These are phyloP conservation scores for Volutella citrinella DNA, from an alignment of 2,329 filamentous ascomycete genomes.

Conservation along the genomic window DNA sequence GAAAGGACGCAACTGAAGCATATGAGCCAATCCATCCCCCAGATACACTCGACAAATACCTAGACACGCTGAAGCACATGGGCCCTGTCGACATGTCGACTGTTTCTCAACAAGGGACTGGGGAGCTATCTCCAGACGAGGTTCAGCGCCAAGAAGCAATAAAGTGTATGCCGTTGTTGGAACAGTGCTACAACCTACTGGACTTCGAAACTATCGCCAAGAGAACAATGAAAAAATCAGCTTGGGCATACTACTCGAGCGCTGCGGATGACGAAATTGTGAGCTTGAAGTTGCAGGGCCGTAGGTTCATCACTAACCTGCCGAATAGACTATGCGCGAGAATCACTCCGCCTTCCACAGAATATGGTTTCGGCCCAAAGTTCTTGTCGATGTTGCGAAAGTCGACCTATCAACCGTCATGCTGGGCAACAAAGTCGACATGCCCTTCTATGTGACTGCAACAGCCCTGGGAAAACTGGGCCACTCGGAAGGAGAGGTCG, in stretches of 20 bases:
- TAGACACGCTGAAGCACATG: conserved; percentile 80
- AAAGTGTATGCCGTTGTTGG: conserved; percentile 71
- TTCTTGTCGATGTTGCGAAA: conserved; percentile 85
- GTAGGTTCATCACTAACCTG: conserved; percentile 5
- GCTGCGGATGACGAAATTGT: conserved; percentile 60
- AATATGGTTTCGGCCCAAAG: conserved; percentile 89
- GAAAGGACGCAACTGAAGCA: conserved; percentile 89
- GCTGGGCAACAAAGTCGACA: conserved; percentile 79
- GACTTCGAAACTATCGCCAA: conserved; percentile 95
- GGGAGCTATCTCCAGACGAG: conserved; percentile 61
- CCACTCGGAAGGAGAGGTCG: conserved; percentile 87
- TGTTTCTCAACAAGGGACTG: conserved; percentile 67
- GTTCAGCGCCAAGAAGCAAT: conserved; percentile 70
- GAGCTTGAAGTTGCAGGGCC: too few species aligned
- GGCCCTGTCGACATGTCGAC: conserved; percentile 85
- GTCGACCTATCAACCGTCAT: conserved; percentile 89
- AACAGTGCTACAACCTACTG: conserved; percentile 88
- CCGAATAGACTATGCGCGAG: conserved; percentile 81
- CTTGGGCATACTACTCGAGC: conserved; percentile 97
- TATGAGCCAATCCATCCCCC: conserved; percentile 87
- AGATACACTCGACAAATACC: conserved; percentile 82
- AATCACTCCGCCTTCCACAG: conserved; percentile 96
- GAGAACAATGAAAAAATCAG: conserved; percentile 89
- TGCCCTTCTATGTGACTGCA: conserved; percentile 95
- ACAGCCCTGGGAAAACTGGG: conserved; percentile 95